A percentile compares a stretch with the other conserved stretches of the same genome.
These are phyloP conservation scores for Calonectria hongkongensis DNA, from an alignment of 2,329 filamentous ascomycete species.

Conservation along the genomic window DNA sequence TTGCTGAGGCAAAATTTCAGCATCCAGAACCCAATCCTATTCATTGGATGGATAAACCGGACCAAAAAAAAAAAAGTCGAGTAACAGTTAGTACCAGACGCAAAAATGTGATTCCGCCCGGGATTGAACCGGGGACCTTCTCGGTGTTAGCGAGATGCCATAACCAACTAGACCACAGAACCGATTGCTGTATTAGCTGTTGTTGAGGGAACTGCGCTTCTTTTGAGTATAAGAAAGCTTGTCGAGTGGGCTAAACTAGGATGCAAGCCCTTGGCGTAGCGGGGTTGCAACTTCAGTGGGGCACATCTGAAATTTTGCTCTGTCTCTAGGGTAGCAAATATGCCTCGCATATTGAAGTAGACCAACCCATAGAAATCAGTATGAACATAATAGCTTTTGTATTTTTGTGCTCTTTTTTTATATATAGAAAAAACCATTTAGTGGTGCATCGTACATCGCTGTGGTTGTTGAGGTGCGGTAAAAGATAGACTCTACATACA, in stretches of 20 bases:
- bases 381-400: neutral
- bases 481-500: no score
- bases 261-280: neutral
- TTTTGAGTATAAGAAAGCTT: slow-evolving; percentile 7
- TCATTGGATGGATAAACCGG: no score
- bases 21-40: no score
- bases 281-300: neutral
- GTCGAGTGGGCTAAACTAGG: neutral
- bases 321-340: neutral
- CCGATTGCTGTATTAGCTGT: slow-evolving; percentile 37
- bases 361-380: neutral
- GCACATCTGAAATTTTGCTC: neutral
- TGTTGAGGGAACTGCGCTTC: neutral
- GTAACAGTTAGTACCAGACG: no score
- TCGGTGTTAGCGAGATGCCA: slow-evolving; percentile 64
- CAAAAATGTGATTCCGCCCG: slow-evolving; percentile 60
- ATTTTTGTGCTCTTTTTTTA: no score
- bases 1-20: no score
- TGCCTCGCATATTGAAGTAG: neutral
- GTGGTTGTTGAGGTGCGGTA: no score
- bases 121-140: slow-evolving; percentile 64
- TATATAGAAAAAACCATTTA: no score
- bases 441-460: no score
- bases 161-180: slow-evolving; percentile 65
- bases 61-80: slow-evolving; percentile 2